Percentiles rank a stretch among this genome's conserved stretches.
Conservation (phyloP, 2,329 filamentous ascomycete genomes). For the Ophiocordyceps camponoti-leonardi region DNA sequence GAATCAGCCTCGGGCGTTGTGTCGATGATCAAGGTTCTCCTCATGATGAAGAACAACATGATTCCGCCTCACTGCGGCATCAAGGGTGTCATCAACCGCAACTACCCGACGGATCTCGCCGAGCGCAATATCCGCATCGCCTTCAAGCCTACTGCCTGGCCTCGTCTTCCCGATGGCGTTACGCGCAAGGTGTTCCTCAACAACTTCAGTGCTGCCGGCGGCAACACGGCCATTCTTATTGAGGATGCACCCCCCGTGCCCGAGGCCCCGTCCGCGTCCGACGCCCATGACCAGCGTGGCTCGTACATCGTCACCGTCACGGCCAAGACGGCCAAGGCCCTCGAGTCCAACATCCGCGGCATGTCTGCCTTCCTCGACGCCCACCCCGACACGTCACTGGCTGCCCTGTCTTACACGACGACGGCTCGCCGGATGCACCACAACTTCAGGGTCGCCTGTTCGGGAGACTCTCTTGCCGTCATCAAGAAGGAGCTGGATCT, state of each 20-base stretch:
- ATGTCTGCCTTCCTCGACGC: conserved; percentile 35
- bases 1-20: conserved; percentile 48
- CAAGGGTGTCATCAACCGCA: conserved; percentile 44
- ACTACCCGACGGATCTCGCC: conserved; percentile 37
- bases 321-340: conserved; percentile 35
- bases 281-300: conserved; percentile 29
- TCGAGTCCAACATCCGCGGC: conserved; percentile 39
- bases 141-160: conserved; percentile 31
- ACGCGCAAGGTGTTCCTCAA: conserved; percentile 40
- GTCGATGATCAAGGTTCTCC: conserved; percentile 41
- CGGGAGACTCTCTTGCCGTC: conserved; percentile 9
- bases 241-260: conserved; percentile 38
- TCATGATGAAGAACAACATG: conserved; percentile 34
- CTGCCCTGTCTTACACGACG: conserved; percentile 47
- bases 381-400: conserved; percentile 32
- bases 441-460: conserved; percentile 34
- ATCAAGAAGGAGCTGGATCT: conserved; percentile 1
- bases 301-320: conserved; percentile 42
- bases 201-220: conserved; percentile 55
- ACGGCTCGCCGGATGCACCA: conserved; percentile 49
- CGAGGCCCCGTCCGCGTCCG: conserved; percentile 18
- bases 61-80: conserved; percentile 54
- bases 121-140: conserved; percentile 43
- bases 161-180: conserved; percentile 19
- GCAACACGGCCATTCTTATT: conserved; percentile 50